Evolutionary conservation across 306 rosid species (phyloP), one percentile per base, ranked within the genome.

Genomic region (Ormosia semicastrata): DNA sequence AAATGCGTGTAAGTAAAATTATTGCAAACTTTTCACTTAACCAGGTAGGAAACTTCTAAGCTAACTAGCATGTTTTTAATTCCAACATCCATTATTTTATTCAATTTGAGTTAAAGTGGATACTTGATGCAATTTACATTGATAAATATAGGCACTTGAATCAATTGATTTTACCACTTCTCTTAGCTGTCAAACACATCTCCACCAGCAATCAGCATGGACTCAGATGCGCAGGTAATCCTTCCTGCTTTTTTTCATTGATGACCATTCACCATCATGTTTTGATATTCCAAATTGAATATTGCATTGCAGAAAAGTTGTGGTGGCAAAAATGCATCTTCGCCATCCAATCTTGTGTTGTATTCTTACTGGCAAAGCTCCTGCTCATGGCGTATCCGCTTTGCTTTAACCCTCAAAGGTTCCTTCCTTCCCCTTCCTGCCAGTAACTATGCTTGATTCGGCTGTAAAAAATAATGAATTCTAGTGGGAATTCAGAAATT

Each of bases 311-410:
- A 80, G 83, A 59, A 44, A 56, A 71, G 36, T 46, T 8, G 24
- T 0, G 14, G 10, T 44, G 10, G 40, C 40, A 29, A 3, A 8
- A 52, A 14, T 14, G 3, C 18, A 43, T 15, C 78, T 2, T 59
- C 78, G 3, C 4, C 77, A 44, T 85, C 86, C 56, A 76, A 79
- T 36, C 66, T 76, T 24, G 62, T 84, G 46, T 81, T 86, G 57
- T 86, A 89, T 50, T 84, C 89, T 85, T 85, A 37, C 80, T 86
- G 84, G 80, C 76, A 82, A 41, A 89, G 92, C 82, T 89, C 90
- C 3, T 89, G 90, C 75, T 76, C 86, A 24, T 89, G 90, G 90
- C 90, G 90, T 49, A 85, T 84, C 40, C 88, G 87, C 52, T 89
- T 89, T 76, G 89, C 92, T 81, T 68, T 86, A 53, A 67, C 53